These are phyloP conservation scores for Plectosphaerella plurivora DNA, from an alignment of 2,329 filamentous ascomycete species.

Conservation along the genomic window DNA sequence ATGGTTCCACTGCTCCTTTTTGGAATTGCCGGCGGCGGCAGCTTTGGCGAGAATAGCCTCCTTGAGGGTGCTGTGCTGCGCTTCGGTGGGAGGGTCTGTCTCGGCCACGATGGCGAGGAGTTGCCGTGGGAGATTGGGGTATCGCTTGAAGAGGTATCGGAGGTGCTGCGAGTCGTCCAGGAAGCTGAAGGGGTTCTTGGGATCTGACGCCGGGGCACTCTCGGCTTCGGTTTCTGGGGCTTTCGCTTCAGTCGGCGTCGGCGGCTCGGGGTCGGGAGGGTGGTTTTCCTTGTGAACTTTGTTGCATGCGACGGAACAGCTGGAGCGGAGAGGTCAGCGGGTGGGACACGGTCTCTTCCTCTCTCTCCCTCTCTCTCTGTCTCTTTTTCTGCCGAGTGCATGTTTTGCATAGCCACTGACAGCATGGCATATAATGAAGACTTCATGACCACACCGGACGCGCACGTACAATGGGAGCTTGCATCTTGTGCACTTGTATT, in stretches of 20 bases:
- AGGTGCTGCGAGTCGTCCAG: conserved; percentile 48
- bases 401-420: background rate
- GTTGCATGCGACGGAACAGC: conserved; percentile 57
- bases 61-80: conserved; percentile 8
- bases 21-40: conserved; percentile 14
- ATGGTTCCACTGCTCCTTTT: conserved; percentile 48
- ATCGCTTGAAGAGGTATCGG: conserved; percentile 44
- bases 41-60: conserved; percentile 12
- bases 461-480: conserved; percentile 51
- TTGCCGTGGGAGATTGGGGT: conserved; percentile 43
- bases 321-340: conserved; percentile 17
- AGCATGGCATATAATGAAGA: conserved; percentile 8
- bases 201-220: conserved; percentile 6
- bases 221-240: background rate
- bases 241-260: conserved; percentile 10
- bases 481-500: conserved; percentile 62
- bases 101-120: conserved; percentile 45
- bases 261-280: conserved; percentile 32
- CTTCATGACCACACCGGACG: background rate
- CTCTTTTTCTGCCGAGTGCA: too few species aligned
- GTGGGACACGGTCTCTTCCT: background rate
- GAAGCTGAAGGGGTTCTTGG: conserved; percentile 42
- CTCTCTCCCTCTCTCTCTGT: too few species aligned
- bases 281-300: conserved; percentile 47
- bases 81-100: conserved; percentile 32